These are phyloP conservation scores for Tolypocladium cylindrosporum DNA, from an alignment of 2,329 filamentous ascomycete genomes.

Conservation along the genomic window DNA sequence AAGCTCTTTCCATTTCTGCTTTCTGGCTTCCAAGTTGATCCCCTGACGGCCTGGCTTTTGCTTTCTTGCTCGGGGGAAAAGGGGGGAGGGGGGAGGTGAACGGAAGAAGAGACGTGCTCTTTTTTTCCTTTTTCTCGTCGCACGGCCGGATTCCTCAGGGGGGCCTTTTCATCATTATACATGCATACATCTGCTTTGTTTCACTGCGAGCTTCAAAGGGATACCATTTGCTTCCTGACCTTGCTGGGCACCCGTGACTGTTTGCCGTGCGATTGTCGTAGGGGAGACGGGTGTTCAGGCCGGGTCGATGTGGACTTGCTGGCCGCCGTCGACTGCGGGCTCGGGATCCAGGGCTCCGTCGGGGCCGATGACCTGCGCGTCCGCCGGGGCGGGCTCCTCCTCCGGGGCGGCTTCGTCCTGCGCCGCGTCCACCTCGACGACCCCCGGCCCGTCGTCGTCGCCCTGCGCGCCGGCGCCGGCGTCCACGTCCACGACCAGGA, in stretches of 20 bases:
- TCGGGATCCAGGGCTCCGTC: background rate
- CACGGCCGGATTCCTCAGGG: background rate
- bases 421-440: background rate
- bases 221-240: background rate
- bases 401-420: constrained; percentile 2
- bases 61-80: background rate
- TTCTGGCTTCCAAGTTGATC: background rate
- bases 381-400: background rate
- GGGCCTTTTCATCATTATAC: background rate
- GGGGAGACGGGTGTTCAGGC: background rate
- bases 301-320: background rate
- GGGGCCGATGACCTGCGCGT: background rate
- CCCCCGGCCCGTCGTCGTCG: too few species aligned
- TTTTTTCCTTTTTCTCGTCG: background rate
- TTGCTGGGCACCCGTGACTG: background rate
- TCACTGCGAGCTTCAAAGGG: background rate
- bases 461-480: background rate
- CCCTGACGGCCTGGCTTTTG: background rate
- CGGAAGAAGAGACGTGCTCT: background rate
- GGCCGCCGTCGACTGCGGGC: background rate
- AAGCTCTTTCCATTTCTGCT: background rate
- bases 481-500: constrained; percentile 14
- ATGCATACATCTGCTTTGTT: background rate
- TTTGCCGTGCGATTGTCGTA: background rate
- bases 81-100: too few species aligned